phyloP scores from a whole-genome alignment of 306 rosid species.

The Cucurbita argyrosperma region DNA sequence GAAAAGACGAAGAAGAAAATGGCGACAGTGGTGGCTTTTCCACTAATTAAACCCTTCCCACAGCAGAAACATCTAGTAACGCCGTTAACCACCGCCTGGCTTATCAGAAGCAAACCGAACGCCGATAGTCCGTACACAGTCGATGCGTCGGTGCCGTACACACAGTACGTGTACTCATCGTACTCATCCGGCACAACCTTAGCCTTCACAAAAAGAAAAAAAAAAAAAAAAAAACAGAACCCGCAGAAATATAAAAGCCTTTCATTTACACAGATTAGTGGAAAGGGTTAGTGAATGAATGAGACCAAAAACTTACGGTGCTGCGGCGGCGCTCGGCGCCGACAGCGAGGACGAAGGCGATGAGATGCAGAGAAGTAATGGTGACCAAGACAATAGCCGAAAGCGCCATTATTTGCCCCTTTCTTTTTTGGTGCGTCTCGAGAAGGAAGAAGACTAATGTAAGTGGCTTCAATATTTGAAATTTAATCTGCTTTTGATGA shows the following conservation, averaged over 20 bases:
- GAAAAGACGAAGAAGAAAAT: conserved; percentile 60
- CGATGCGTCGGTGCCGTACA: conserved; percentile 72
- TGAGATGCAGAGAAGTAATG: conserved; percentile 54
- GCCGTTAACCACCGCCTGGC: conserved; percentile 53
- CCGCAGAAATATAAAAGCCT: not conserved
- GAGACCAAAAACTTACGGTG: conserved; percentile 14
- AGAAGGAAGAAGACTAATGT: not conserved
- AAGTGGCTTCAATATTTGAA: not conserved
- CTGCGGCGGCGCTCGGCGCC: conserved; percentile 95
- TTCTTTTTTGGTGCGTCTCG: too few relatives aligned
- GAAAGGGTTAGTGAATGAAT: not conserved
- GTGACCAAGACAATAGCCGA: conserved; percentile 41
- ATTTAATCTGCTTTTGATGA: not conserved
- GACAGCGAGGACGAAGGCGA: conserved; percentile 73
- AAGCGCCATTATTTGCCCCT: conserved; percentile 34
- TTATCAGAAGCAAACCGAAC: conserved; percentile 38
- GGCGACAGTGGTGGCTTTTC: conserved; percentile 46
- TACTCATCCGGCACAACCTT: conserved; percentile 51
- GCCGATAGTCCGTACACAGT: conserved; percentile 80
- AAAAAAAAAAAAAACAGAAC: not conserved
- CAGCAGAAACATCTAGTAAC: conserved; percentile 85
- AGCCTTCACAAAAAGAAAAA: conserved; percentile 26
- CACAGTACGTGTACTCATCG: conserved; percentile 54
- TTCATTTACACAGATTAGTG: not conserved
- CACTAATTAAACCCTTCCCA: conserved; percentile 69